Evolutionary conservation across 257 asterid species (phyloP).

Genomic region (Jacaranda mimosifolia): DNA sequence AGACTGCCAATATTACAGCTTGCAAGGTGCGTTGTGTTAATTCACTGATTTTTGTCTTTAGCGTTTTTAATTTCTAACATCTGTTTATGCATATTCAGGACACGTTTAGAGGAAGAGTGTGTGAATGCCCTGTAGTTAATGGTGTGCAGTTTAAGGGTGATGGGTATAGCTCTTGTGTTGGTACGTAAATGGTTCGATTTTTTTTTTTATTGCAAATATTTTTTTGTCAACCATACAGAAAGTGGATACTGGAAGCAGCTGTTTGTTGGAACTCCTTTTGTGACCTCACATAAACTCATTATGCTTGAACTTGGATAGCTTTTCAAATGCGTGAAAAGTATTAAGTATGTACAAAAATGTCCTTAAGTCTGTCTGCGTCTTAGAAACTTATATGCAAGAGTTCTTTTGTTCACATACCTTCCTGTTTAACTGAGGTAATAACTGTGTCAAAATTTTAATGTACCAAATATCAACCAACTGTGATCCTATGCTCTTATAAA

Average conservation of each 20-base stretch:
- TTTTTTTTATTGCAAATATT: conserved; percentile 1
- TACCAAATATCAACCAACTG: too few species aligned
- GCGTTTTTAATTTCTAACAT: neutral
- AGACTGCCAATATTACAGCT: conserved; percentile 68
- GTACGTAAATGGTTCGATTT: conserved; percentile 41
- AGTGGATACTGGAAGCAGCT: too few species aligned
- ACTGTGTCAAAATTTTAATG: too few species aligned
- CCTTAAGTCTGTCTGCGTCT: neutral
- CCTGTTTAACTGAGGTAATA: too few species aligned
- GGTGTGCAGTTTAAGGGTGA: conserved; percentile 85
- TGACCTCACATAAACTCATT: neutral
- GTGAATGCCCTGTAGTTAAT: conserved; percentile 82
- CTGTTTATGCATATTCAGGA: conserved; percentile 53
- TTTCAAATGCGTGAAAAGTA: neutral
- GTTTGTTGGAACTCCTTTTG: neutral
- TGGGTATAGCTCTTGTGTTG: conserved; percentile 74
- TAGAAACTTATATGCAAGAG: neutral
- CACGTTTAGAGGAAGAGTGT: conserved; percentile 83
- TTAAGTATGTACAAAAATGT: neutral
- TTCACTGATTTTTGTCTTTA: neutral
- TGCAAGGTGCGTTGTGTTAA: conserved; percentile 64
- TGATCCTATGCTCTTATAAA: too few species aligned
- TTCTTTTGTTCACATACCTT: too few species aligned
- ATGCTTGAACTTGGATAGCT: neutral
- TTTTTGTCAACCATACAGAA: too few species aligned